Conservation (phyloP, 768 basidiomycete species). For the Macrolepiota fuliginosa region DNA sequence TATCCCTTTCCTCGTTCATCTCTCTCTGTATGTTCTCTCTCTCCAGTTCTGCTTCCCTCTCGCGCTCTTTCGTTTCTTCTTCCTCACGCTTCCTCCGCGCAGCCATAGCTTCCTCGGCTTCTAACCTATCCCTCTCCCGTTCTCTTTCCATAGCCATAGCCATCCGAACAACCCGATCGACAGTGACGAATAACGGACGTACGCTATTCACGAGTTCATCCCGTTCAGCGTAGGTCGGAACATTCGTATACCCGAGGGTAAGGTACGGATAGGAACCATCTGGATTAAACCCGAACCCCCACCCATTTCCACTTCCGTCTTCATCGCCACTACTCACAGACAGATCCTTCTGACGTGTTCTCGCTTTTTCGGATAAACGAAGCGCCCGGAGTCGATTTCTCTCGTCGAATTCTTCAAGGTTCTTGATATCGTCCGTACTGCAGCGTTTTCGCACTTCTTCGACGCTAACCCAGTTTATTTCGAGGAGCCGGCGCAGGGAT, state of each 20-base stretch:
- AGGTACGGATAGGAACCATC: constrained; percentile 5
- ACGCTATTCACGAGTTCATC: constrained; percentile 8
- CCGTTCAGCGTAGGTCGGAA: constrained; percentile 16
- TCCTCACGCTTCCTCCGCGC: constrained; percentile 15
- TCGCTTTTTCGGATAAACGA: constrained; percentile 8
- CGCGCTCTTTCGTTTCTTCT: constrained; percentile 11
- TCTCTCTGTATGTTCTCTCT: background rate
- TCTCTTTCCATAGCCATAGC: constrained; percentile 9
- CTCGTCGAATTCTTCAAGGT: constrained; percentile 26
- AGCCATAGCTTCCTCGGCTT: constrained; percentile 17
- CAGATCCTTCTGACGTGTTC: constrained; percentile 9
- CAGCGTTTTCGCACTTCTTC: constrained; percentile 30
- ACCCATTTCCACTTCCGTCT: background rate
- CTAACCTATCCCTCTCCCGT: constrained; percentile 11
- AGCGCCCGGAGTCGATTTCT: constrained; percentile 1
- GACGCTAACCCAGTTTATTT: constrained; percentile 35
- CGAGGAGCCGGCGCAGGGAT: constrained; percentile 34
- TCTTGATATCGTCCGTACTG: constrained; percentile 32
- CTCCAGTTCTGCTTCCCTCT: constrained; percentile 7
- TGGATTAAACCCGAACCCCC: constrained; percentile 6
- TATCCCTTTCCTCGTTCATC: constrained; percentile 2
- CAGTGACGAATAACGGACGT: constrained; percentile 4
- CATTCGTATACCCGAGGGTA: background rate
- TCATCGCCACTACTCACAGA: constrained; percentile 13
- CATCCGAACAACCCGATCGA: constrained; percentile 14